Evolutionary conservation across 1,139 yeast genomes (phyloP).

Genomic region (Wickerhamomyces sp.): DNA sequence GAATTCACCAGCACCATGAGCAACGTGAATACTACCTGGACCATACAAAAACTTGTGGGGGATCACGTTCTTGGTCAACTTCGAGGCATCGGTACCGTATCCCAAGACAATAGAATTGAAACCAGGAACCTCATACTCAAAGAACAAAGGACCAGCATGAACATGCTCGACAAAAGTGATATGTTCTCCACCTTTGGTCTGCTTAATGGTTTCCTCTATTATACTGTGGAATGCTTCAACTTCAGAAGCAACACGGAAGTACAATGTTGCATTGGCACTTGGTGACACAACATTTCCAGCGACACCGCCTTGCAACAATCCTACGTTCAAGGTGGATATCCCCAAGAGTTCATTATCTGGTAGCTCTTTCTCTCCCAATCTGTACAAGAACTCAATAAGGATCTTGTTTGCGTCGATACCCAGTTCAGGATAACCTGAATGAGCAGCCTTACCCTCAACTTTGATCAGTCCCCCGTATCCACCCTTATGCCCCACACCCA

Average conservation of each 20-base stretch:
- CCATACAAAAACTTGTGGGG: slow-evolving; percentile 51
- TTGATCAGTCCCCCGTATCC: slow-evolving; percentile 33
- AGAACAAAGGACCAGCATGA: slow-evolving; percentile 34
- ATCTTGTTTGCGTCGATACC: slow-evolving; percentile 58
- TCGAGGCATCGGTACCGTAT: slow-evolving; percentile 60
- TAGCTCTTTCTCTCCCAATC: slow-evolving; percentile 28
- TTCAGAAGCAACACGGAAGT: slow-evolving; percentile 49
- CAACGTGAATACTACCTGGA: slow-evolving; percentile 61
- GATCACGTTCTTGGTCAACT: slow-evolving; percentile 33
- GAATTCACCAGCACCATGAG: slow-evolving; percentile 56
- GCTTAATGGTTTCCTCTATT: slow-evolving; percentile 32
- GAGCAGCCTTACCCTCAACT: slow-evolving; percentile 53
- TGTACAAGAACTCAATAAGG: slow-evolving; percentile 43
- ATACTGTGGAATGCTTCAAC: slow-evolving; percentile 31
- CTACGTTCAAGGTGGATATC: slow-evolving; percentile 54
- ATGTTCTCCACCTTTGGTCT: slow-evolving; percentile 19
- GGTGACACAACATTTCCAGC: slow-evolving; percentile 61
- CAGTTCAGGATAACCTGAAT: slow-evolving; percentile 64
- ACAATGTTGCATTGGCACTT: slow-evolving; percentile 40
- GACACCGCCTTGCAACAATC: slow-evolving; percentile 49
- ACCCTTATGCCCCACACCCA: slow-evolving; percentile 69
- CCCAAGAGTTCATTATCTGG: slow-evolving; percentile 52
- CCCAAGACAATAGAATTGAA: slow-evolving; percentile 51
- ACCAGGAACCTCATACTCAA: slow-evolving; percentile 55
- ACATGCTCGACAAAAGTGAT: slow-evolving; percentile 10